Conservation (phyloP, 2,329 filamentous ascomycete species). For the Cordyceps cateniannulata region DNA sequence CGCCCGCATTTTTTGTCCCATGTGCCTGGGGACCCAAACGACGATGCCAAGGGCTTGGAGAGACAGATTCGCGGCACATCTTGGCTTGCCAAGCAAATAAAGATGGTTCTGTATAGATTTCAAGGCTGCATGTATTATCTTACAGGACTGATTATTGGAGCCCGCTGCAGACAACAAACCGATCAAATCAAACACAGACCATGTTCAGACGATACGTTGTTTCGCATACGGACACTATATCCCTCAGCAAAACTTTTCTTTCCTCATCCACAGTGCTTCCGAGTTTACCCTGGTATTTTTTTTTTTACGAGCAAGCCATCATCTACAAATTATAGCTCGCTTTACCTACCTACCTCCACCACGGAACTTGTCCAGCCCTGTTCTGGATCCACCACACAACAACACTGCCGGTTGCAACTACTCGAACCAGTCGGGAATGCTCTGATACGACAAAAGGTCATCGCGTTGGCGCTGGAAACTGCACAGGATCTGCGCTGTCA, state of each 20-base stretch:
- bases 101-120: neutral
- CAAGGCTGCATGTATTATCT: neutral
- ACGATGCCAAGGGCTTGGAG: slow-evolving; percentile 1
- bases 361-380: slow-evolving; percentile 1
- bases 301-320: neutral
- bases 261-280: neutral
- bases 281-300: neutral
- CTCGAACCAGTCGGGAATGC: neutral
- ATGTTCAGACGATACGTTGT: too few relatives aligned
- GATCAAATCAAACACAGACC: too few relatives aligned
- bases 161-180: neutral
- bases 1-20: neutral
- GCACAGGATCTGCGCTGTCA: neutral
- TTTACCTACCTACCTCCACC: neutral
- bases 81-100: neutral
- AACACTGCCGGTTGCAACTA: neutral
- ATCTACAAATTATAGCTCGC: neutral
- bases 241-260: neutral
- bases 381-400: neutral
- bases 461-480: neutral
- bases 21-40: neutral
- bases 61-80: neutral
- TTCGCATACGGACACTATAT: neutral
- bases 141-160: neutral
- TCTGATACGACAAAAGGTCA: neutral